Evolutionary conservation across 192 early-diverging fungal genomes (phyloP).

Genomic region (Podila epigama): DNA sequence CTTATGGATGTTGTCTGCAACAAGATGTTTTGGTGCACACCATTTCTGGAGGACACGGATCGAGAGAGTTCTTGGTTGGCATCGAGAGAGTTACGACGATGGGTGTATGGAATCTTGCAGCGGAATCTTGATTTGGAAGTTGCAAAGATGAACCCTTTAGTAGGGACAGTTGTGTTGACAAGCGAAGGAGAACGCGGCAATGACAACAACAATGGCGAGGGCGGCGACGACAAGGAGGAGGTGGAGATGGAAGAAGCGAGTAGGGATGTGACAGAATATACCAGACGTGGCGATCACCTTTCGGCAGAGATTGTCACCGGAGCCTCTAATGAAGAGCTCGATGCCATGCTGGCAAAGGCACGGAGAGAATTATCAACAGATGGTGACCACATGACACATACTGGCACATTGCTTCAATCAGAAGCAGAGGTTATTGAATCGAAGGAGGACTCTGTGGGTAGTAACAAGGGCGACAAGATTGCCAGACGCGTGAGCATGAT

Average conservation of each 20-base stretch:
- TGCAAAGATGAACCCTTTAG: neutral
- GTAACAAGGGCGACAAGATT: neutral
- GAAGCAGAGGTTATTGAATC: neutral
- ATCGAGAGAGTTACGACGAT: slow-evolving; percentile 50
- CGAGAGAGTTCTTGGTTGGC: slow-evolving; percentile 49
- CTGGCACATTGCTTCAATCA: no score
- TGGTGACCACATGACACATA: neutral
- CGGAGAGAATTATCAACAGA: neutral
- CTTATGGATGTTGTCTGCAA: slow-evolving; percentile 51
- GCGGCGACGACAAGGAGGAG: neutral
- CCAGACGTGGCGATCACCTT: slow-evolving; percentile 52
- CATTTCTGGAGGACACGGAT: slow-evolving; percentile 57
- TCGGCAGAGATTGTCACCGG: slow-evolving; percentile 36
- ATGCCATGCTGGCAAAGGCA: slow-evolving; percentile 12
- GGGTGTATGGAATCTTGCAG: slow-evolving; percentile 48
- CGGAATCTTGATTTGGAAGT: neutral
- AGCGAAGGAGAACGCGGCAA: neutral
- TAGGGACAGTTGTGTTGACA: no score
- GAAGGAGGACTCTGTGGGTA: neutral
- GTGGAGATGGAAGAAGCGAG: neutral
- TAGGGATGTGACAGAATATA: slow-evolving; percentile 48
- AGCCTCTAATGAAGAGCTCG: slow-evolving; percentile 23
- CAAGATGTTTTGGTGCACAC: slow-evolving; percentile 54
- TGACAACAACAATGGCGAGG: neutral
- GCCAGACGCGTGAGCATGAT: slow-evolving; percentile 18